A percentile compares a stretch with the other conserved stretches of the same genome.
These are phyloP conservation scores for Tetradesmus obliquus DNA, from an alignment of 139 green algal genomes.

Conservation along the genomic window DNA sequence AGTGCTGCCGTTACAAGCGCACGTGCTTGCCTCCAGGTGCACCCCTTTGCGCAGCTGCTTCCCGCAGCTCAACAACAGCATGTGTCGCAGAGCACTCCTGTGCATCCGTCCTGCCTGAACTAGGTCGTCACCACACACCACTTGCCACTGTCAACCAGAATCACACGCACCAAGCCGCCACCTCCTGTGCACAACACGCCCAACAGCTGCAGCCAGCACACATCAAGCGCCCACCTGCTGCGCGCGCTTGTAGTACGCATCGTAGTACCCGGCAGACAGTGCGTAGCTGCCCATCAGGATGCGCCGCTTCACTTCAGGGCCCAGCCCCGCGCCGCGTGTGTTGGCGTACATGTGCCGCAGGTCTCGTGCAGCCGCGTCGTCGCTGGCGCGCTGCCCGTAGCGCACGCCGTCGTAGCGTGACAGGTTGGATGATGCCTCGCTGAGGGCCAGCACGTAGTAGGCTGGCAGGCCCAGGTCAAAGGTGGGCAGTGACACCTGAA, in stretches of 20 bases:
- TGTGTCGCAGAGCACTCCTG: too few relatives aligned
- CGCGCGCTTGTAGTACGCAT: constrained; percentile 97
- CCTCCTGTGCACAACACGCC: too few relatives aligned
- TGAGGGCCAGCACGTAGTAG: constrained; percentile 97
- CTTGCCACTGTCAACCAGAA: too few relatives aligned
- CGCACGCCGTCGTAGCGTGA: constrained; percentile 96
- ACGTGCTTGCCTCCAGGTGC: too few relatives aligned
- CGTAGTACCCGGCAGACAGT: constrained; percentile 95
- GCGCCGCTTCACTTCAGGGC: constrained; percentile 91
- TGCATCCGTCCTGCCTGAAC: too few relatives aligned
- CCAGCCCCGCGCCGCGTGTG: constrained; percentile 77
- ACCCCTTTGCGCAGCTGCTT: too few relatives aligned
- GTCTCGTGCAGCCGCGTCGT: constrained; percentile 25
- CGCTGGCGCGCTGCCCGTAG: constrained; percentile 73
- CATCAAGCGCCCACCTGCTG: constrained; percentile 77
- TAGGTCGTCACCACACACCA: too few relatives aligned
- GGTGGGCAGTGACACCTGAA: constrained; percentile 81
- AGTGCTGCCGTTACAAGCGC: too few relatives aligned
- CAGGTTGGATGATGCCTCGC: constrained; percentile 96
- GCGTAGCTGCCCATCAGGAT: constrained; percentile 99
- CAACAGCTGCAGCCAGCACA: background rate
- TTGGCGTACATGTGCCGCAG: constrained; percentile 69
- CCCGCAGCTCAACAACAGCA: too few relatives aligned
- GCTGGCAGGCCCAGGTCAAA: constrained; percentile 88
- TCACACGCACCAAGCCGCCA: too few relatives aligned